These are phyloP conservation scores for Alternaria gansuensis DNA, from an alignment of 2,329 filamentous ascomycete genomes.

Conservation along the genomic window DNA sequence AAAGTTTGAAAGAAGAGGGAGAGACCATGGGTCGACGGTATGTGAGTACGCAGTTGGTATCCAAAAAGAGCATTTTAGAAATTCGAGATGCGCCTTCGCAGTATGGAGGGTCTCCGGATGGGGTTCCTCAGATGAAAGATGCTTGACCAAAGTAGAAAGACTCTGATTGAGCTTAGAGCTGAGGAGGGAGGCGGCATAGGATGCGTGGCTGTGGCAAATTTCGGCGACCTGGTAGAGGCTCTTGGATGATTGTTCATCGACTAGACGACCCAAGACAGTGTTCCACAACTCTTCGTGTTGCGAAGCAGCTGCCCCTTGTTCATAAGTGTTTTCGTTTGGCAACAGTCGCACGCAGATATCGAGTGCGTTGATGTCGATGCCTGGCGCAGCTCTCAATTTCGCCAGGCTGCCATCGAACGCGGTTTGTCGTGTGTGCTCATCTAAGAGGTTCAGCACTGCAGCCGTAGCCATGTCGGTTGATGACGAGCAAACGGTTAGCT, in stretches of 20 bases:
- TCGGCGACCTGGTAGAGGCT: conserved; percentile 39
- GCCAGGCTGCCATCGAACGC: conserved; percentile 38
- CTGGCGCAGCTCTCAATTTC: conserved; percentile 27
- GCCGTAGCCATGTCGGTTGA: conserved; percentile 22
- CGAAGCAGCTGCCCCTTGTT: background rate
- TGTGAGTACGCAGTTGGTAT: conserved; percentile 32
- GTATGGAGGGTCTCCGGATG: background rate
- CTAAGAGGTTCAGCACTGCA: conserved; percentile 35
- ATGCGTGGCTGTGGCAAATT: conserved; percentile 31
- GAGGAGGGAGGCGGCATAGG: conserved; percentile 28
- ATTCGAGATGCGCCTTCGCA: conserved; percentile 33
- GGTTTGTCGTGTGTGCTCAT: conserved; percentile 28
- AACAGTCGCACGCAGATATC: conserved; percentile 35
- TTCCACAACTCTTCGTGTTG: conserved; percentile 24
- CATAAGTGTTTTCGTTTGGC: conserved; percentile 15
- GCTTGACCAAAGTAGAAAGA: conserved; percentile 10
- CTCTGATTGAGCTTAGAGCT: conserved; percentile 15
- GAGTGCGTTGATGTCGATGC: conserved; percentile 35
- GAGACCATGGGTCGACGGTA: conserved; percentile 28
- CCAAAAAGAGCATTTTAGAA: conserved; percentile 48
- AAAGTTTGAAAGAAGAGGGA: conserved; percentile 31
- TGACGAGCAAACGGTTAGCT: background rate
- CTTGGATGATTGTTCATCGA: conserved; percentile 23
- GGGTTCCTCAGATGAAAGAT: background rate
- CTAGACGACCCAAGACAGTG: conserved; percentile 33